phyloP scores from a whole-genome alignment of 2,329 filamentous ascomycete genomes.

The Colletotrichum horii region DNA sequence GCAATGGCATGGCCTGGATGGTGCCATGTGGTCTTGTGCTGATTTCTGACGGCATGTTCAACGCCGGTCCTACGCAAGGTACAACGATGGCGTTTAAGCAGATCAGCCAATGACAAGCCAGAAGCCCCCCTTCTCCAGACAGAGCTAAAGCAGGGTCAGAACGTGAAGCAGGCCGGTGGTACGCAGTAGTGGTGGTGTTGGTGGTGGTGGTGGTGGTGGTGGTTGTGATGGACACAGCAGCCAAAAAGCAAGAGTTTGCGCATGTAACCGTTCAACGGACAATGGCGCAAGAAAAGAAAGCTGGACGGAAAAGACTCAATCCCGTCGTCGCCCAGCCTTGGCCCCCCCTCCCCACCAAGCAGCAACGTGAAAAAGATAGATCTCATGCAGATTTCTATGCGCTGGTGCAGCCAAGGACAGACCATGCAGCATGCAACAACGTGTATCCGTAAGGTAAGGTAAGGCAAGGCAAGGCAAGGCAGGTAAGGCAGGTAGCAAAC shows the following conservation, averaged over 20 bases:
- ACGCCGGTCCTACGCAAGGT: background rate
- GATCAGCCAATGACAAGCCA: background rate
- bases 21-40: slow-evolving; percentile 21
- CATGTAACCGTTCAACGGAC: background rate
- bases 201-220: too few species aligned
- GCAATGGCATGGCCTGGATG: slow-evolving; percentile 6
- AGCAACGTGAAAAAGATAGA: background rate
- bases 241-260: too few species aligned
- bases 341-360: background rate
- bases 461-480: too few species aligned
- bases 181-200: too few species aligned
- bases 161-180: background rate
- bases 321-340: too few species aligned
- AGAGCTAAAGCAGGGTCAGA: background rate
- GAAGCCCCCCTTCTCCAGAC: background rate
- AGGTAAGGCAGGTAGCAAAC: too few species aligned
- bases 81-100: background rate
- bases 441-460: background rate
- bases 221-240: too few species aligned
- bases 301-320: background rate
- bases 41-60: background rate
- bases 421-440: background rate
- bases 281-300: background rate
- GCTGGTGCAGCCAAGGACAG: background rate
- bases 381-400: background rate